Base-by-base conservation (phyloP, 148 eudicot species). In the Linanthus parryae region DNA sequence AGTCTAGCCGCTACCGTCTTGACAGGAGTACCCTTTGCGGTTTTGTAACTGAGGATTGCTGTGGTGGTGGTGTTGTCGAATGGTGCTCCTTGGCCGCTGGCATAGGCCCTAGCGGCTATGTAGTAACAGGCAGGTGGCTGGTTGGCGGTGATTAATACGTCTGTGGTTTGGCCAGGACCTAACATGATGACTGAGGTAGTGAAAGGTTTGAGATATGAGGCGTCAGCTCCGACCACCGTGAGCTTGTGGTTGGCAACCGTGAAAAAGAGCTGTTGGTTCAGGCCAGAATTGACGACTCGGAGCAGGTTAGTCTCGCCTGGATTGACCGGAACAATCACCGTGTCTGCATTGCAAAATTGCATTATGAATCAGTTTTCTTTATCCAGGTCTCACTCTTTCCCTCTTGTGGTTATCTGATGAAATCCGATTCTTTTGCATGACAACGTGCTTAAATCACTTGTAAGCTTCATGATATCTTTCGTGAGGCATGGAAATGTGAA, bases 141-240 rank as follows among this genome's bases (percentile, higher is more conserved):
- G 58, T 79, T 42, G 6, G 83, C 94, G 0, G 68, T 68, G 71
- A 91, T 78, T 24, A 91, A 71, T 52, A 86, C 87, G 24, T 86
- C 94, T 1, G 95, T 86, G 38, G 98, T 91, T 55, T 91, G 98
- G 18, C 98, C 95, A 0, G 94, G 98, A 7, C 95, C 98, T 20
- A 91, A 62, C 89, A 83, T 91, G 48, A 86, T 73, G 23, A 81
- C 76, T 8, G 72, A 53, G 27, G 98, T 86, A 31, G 79, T 64
- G 76, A 91, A 91, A 26, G 86, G 95, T 28, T 83, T 83, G n/a
- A 81, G 70, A 61, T 91, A 91, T 9, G 88, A 72, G 35, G 98
- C 98, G 36, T 92, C 98, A 1, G 98, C 96, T 39, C 90, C 94
- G 1, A 92, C 95, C 4, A 92, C 91, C 0, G 81, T 84, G 49